Evolutionary conservation across 2,329 filamentous ascomycete species (phyloP).

Genomic region (Aureobasidium sp.): DNA sequence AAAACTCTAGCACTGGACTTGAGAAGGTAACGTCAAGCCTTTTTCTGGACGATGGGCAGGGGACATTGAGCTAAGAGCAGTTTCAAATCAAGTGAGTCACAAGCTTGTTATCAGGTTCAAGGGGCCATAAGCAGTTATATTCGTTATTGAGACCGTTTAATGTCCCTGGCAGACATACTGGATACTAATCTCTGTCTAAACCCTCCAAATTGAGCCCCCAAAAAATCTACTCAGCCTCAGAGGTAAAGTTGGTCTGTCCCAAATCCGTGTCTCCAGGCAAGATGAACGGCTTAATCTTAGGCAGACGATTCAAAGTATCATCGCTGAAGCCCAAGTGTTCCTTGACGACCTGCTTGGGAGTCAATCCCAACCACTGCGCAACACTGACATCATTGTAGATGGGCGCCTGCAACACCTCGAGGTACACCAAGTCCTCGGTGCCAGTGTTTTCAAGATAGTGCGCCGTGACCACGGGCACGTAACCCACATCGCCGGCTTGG

Average conservation of each 20-base stretch:
- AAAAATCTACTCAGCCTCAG: conserved; percentile 18
- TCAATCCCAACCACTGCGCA: conserved; percentile 52
- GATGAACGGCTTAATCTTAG: conserved; percentile 35
- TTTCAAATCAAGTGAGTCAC: too few species aligned
- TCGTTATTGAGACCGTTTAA: too few species aligned
- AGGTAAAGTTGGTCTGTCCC: conserved; percentile 32
- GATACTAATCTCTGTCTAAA: not conserved
- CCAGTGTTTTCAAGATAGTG: conserved; percentile 59
- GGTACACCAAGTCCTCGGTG: conserved; percentile 49
- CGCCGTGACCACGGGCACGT: conserved; percentile 48
- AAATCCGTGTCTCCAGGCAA: conserved; percentile 33
- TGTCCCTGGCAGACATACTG: too few species aligned
- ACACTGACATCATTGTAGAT: conserved; percentile 50
- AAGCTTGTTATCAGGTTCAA: too few species aligned
- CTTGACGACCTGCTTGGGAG: conserved; percentile 34
- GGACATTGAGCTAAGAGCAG: too few species aligned
- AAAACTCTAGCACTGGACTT: too few species aligned
- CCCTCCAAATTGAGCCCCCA: not conserved
- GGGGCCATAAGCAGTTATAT: too few species aligned
- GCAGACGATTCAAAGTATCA: conserved; percentile 28
- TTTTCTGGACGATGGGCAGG: too few species aligned
- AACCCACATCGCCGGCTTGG: conserved; percentile 53
- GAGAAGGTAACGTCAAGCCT: too few species aligned
- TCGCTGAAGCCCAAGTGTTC: conserved; percentile 28
- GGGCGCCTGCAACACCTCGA: conserved; percentile 52